Base-by-base conservation (phyloP, 306 rosid species). In the Malus sylvestris region DNA sequence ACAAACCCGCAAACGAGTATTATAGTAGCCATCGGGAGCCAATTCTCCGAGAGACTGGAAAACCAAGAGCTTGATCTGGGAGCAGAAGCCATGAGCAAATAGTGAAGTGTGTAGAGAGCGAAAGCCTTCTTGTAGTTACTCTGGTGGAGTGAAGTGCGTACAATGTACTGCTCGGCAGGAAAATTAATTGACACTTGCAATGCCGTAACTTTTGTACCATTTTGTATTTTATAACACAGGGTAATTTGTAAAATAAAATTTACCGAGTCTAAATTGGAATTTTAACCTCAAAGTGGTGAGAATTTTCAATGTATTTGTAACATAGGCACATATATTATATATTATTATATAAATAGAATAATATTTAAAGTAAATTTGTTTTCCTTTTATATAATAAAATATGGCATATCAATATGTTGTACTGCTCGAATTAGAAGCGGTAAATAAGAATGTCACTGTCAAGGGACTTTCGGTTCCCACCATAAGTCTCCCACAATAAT, bases 21-120 rank as follows among this genome's bases (percentile, higher is more conserved):
- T 19, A 55, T 78, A 6, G 83, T 73, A 35, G 81, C 80, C 79
- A 83, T 68, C 58, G 86, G 30, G 19, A 86, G 81, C 90, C 93
- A 89, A 49, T 83, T 76, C 18, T 89, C 88, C 68, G 89, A 73
- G 88, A 86, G 61, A 75, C 63, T 70, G 84, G 77, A 85, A 38
- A 88, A 75, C 67, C 84, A 80, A 38, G 72, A 49, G 40, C 80
- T 61, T 73, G 86, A 76, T 76, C 77, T 80, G 67, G 74, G 57
- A 51, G 77, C 79, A 67, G 88, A 77, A 79, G 88, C 85, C 93
- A 90, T 46, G 42, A 49, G 44, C 53, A 67, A 73, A 13, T 35
- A 29, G 67, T 32, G 16, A 38, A 44, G 60, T 53, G 70, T 59
- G 22, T 52, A 62, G 68, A 52, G 72, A 75, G 46, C 42, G 61